Conservation (phyloP, 2,329 filamentous ascomycete species). For the Colletotrichum sp. region DNA sequence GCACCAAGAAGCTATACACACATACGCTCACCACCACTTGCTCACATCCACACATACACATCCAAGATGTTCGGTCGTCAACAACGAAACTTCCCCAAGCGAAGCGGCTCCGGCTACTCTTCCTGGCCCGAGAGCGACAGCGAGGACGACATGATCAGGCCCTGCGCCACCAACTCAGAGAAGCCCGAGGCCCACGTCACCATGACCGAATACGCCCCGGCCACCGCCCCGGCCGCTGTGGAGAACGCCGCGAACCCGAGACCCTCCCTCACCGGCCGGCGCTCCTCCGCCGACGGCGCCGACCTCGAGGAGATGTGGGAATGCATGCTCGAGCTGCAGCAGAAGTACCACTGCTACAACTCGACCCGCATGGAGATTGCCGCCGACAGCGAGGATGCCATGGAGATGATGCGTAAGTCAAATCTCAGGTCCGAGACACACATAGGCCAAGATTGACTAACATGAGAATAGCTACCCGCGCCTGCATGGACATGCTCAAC, state of each 20-base stretch:
- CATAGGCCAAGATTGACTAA: background rate
- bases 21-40: background rate
- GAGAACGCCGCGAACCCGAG: background rate
- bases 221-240: background rate
- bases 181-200: slow-evolving; percentile 14
- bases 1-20: background rate
- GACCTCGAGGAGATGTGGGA: slow-evolving; percentile 21
- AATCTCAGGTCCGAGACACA: accelerated
- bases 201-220: slow-evolving; percentile 16
- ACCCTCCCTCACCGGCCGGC: slow-evolving; percentile 9
- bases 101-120: slow-evolving; percentile 10
- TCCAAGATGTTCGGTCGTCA: slow-evolving; percentile 12
- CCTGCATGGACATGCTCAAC: slow-evolving; percentile 28
- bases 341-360: slow-evolving; percentile 24
- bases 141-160: slow-evolving; percentile 21
- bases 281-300: slow-evolving; percentile 9
- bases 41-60: background rate
- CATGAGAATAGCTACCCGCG: slow-evolving; percentile 22
- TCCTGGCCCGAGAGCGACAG: slow-evolving; percentile 21
- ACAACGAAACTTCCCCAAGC: slow-evolving; percentile 3
- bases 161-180: slow-evolving; percentile 11
- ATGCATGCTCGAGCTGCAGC: slow-evolving; percentile 23
- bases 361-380: slow-evolving; percentile 24
- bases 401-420: slow-evolving; percentile 22
- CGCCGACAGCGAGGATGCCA: slow-evolving; percentile 17